phyloP scores from a whole-genome alignment of 176 grass and related monocot genomes.

The maize (Zea mays) region DNA sequence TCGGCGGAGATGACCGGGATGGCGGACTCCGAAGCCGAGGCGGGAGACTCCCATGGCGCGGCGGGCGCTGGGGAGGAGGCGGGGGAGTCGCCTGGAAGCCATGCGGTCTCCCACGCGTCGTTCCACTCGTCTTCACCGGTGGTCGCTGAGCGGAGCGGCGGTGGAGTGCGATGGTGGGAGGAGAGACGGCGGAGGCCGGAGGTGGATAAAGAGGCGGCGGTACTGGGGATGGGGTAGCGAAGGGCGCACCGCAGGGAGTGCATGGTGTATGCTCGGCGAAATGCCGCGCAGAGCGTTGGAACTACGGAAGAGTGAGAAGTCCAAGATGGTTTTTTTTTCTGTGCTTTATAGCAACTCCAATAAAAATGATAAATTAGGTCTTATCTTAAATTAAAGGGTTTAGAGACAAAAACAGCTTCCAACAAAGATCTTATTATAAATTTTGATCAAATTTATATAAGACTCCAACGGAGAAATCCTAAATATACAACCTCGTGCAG shows the following conservation, averaged over 20 bases:
- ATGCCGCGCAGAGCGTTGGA: constrained; percentile 34
- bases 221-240: not conserved
- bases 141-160: not conserved
- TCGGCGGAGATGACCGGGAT: constrained; percentile 41
- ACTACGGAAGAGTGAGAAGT: too few relatives aligned
- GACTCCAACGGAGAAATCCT: too few relatives aligned
- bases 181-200: constrained; percentile 29
- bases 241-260: constrained; percentile 51
- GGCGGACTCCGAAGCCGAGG: not conserved
- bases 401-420: too few relatives aligned
- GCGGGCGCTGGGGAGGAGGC: constrained; percentile 48
- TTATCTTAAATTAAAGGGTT: too few relatives aligned
- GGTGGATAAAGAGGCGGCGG: not conserved
- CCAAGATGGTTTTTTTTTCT: too few relatives aligned
- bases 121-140: constrained; percentile 89
- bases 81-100: constrained; percentile 76
- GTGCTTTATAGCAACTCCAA: too few relatives aligned
- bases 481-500: too few relatives aligned
- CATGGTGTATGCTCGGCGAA: constrained; percentile 69
- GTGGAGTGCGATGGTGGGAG: constrained; percentile 20
- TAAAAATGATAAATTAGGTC: too few relatives aligned
- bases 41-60: constrained; percentile 66
- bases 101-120: constrained; percentile 95
- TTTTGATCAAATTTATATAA: too few relatives aligned
- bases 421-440: too few relatives aligned